phyloP scores from a whole-genome alignment of 2,329 filamentous ascomycete genomes.

The Venturia nashicola region DNA sequence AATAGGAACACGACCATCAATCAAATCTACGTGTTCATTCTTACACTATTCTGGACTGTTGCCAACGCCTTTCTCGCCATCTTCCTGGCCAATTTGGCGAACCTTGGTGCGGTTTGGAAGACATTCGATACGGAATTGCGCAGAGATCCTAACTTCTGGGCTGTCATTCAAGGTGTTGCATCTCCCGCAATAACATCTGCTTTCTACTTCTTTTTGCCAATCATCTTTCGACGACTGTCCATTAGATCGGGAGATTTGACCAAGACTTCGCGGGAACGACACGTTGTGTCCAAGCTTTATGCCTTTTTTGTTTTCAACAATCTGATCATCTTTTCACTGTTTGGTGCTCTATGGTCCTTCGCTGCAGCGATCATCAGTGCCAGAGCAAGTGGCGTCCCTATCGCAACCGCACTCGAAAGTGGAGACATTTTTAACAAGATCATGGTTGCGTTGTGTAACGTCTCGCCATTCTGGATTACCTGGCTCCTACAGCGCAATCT shows the following conservation, averaged over 20 bases:
- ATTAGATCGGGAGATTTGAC: constrained; percentile 77
- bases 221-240: constrained; percentile 79
- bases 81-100: constrained; percentile 76
- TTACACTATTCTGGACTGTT: constrained; percentile 78
- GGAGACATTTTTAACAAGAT: constrained; percentile 23
- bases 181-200: constrained; percentile 79
- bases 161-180: constrained; percentile 80
- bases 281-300: constrained; percentile 84
- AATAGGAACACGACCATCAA: constrained; percentile 66
- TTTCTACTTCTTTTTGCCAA: constrained; percentile 76
- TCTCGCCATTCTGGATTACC: constrained; percentile 88
- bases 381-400: constrained; percentile 42
- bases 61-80: constrained; percentile 92
- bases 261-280: constrained; percentile 82
- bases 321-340: constrained; percentile 83
- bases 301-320: constrained; percentile 98
- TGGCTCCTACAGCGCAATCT: constrained; percentile 89
- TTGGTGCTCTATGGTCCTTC: constrained; percentile 70
- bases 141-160: constrained; percentile 58
- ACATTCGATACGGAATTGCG: constrained; percentile 57
- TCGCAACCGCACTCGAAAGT: constrained; percentile 17
- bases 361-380: constrained; percentile 51
- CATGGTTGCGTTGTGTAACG: constrained; percentile 63
- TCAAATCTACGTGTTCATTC: constrained; percentile 66
- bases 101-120: constrained; percentile 69